Base-by-base conservation (phyloP, 208 protist genomes). In the Wallacemonas collosoma region DNA sequence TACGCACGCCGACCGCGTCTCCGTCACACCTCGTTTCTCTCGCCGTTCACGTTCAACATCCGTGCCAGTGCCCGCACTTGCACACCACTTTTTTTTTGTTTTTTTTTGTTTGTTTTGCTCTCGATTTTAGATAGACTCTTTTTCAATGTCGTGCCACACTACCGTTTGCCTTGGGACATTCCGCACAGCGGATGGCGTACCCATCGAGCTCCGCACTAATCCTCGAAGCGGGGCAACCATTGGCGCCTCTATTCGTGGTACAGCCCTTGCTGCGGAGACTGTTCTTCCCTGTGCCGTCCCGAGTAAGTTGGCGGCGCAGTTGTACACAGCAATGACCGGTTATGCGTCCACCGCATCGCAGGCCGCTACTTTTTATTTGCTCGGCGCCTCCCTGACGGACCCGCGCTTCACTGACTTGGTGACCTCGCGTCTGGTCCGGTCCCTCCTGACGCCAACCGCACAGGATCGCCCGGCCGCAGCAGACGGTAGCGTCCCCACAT, bases 361-460 rank as follows among this genome's bases (percentile, higher is more conserved):
- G 9, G 12, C 64, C 4, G 50, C 51, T 9, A 41, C 26, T 17
- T 58, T 69, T 47, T 65, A 65, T 48, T 9, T 69, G 64, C 51
- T 69, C 7, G 64, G 50, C 51, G 8, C 9, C 14, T n/a, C 47
- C 2, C 38, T 55, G 47, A 69, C 64, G 11, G 51, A 55, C 11
- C 40, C 64, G 8, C 64, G 60, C 47, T 69, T 35, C 51, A 48
- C 48, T 26, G 64, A 69, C 39, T 36, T 69, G 50, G 50, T 69
- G 17, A 9, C 35, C 2, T 58, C 45, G 3, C 64, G 57, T 35
- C 64, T 69, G 26, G 35, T 56, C 2, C 48, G 50, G 8, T 15
- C 7, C 7, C n/a, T 65, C 4, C 43, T 65, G 11, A 36, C 53
- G 53, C 1, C 53, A 17, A 57, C 11, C 9, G 14, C 45, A 50